Percentiles rank a stretch among this genome's conserved stretches.
Evolutionary conservation across 768 basidiomycete species (phyloP).

Genomic region (Hirschioporus abietinus): DNA sequence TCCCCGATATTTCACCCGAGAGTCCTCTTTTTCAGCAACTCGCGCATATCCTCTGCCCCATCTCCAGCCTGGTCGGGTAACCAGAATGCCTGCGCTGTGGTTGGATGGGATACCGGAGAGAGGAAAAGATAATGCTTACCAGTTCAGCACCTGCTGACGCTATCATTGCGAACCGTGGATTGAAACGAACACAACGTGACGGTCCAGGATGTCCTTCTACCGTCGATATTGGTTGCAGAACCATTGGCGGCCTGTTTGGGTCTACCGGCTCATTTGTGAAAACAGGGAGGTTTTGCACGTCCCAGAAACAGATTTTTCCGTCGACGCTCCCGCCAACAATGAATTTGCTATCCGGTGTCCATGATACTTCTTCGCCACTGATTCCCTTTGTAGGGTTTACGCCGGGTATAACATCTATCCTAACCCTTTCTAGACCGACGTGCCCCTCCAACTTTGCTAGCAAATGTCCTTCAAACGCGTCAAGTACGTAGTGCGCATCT

Average conservation of each 20-base stretch:
- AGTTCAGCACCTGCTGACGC: constrained; percentile 78
- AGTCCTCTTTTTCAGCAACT: constrained; percentile 53
- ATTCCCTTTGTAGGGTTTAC: constrained; percentile 72
- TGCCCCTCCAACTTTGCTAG: constrained; percentile 85
- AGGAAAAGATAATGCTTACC: constrained; percentile 39
- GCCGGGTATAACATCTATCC: constrained; percentile 37
- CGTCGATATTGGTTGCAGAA: constrained; percentile 43
- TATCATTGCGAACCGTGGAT: constrained; percentile 87
- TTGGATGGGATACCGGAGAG: constrained; percentile 7
- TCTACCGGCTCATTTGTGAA: constrained; percentile 46
- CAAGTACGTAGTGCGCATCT: constrained; percentile 88
- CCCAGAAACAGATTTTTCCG: constrained; percentile 86
- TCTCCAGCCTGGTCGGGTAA: constrained; percentile 61
- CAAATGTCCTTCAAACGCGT: constrained; percentile 82
- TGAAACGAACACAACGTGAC: constrained; percentile 82
- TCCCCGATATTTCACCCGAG: constrained; percentile 4
- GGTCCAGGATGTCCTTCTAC: constrained; percentile 83
- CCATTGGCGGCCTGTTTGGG: constrained; percentile 44
- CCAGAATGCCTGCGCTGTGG: constrained; percentile 35
- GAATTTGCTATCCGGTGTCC: constrained; percentile 93
- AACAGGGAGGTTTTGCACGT: constrained; percentile 59
- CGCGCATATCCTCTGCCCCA: constrained; percentile 65
- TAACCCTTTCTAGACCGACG: constrained; percentile 71
- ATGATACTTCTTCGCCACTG: constrained; percentile 90
- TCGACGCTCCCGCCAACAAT: constrained; percentile 81